phyloP scores from a whole-genome alignment of 345 rosid genomes.

The Boechera divaricarpa region DNA sequence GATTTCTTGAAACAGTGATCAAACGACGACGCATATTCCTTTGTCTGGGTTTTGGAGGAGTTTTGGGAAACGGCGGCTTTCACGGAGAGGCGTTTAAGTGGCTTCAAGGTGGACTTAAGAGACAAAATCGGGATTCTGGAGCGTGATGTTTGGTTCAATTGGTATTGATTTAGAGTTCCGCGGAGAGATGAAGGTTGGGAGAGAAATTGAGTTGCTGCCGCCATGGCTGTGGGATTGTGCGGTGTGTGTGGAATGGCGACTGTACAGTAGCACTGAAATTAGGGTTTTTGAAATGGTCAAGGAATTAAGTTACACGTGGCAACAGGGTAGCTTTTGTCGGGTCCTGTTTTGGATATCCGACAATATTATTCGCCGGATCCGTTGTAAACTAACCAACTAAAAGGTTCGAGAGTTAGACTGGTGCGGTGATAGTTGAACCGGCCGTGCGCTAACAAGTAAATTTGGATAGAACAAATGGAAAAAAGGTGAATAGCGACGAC shows the following conservation, averaged over 20 bases:
- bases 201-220: constrained; percentile 41
- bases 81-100: constrained; percentile 52
- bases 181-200: constrained; percentile 49
- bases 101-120: constrained; percentile 41
- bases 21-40: constrained; percentile 44
- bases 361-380: background rate
- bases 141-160: constrained; percentile 49
- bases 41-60: constrained; percentile 46
- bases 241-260: constrained; percentile 7
- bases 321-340: background rate
- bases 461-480: background rate
- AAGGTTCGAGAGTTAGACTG: too few relatives aligned
- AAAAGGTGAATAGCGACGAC: background rate
- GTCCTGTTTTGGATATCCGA: constrained; percentile 4
- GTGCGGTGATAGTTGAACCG: constrained; percentile 8
- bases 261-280: constrained; percentile 28
- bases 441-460: background rate
- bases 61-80: constrained; percentile 63
- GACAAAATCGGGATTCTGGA: constrained; percentile 50
- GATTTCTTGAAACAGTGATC: constrained; percentile 84
- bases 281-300: constrained; percentile 31
- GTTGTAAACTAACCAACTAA: too few relatives aligned
- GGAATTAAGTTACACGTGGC: constrained; percentile 29
- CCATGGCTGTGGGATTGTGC: constrained; percentile 30
- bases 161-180: constrained; percentile 47